Base-by-base conservation (phyloP, 1,139 yeast genomes). In the Kurtzmaniella quercitrusa region DNA sequence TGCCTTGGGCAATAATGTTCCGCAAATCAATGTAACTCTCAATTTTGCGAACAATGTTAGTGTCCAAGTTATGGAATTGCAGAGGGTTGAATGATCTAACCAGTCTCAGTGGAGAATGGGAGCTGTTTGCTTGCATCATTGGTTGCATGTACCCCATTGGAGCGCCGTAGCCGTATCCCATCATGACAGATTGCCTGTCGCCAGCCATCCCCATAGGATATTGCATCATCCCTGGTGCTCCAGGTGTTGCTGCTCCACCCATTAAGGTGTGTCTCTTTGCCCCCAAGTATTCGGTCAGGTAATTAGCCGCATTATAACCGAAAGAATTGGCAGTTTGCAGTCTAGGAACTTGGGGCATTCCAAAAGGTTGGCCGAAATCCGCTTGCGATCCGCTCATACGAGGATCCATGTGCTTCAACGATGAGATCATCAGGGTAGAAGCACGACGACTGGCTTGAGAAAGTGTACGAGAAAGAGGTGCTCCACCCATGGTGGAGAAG, bases 1-100 rank as follows among this genome's bases (percentile, higher is more conserved):
- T 71, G 16, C 79, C 78, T 2, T 70, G 55, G 2, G 77, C 69
- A 46, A 73, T 73, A 11, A 66, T 50, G 18, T 54, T 49, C 39
- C 79, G 62, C 45, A 73, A 61, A 24, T 55, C 56, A 33, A 62
- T 51, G 48, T 73, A 73, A 39, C 67, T 66, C 33, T 65, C 64
- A 41, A 73, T 64, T 50, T 66, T 68, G 33, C 56, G 58, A 44
- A 54, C 57, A 38, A 68, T 61, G n/a, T n/a, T 19, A 10, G 46
- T 37, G 29, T 44, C 46, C 14, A 23, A 9, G 54, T 43, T 44
- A 48, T 47, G 48, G 36, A n/a, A 40, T 39, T 8, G 42, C 38
- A 25, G 37, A 39, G 18, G 45, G 14, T 31, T 31, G 18, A 31
- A 14, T 12, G 34, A 17, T 12, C 14, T 18, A n/a, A 16, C 11